These are phyloP conservation scores for Acephala macrosclerotiorum DNA, from an alignment of 2,329 filamentous ascomycete genomes.

Conservation along the genomic window DNA sequence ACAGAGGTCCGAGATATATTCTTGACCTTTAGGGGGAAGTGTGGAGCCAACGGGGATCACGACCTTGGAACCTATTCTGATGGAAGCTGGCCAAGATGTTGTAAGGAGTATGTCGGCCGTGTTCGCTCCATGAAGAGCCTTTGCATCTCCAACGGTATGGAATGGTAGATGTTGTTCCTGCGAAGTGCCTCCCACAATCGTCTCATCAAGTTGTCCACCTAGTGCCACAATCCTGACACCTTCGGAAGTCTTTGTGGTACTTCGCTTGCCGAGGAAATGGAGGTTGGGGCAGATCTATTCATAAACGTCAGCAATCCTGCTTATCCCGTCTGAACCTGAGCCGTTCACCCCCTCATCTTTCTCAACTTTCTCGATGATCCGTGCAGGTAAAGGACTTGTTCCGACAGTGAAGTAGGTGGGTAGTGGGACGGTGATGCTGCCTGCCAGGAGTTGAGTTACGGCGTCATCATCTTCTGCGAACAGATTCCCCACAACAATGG, in stretches of 20 bases:
- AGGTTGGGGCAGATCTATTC: conserved; percentile 84
- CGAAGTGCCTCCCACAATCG: conserved; percentile 66
- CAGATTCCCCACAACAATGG: conserved; percentile 83
- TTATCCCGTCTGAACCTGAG: conserved; percentile 9
- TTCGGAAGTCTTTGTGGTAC: conserved; percentile 87
- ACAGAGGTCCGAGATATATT: conserved; percentile 80
- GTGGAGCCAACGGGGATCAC: conserved; percentile 59
- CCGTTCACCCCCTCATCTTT: conserved; percentile 65
- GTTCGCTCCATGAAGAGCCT: conserved; percentile 76
- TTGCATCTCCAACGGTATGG: conserved; percentile 80
- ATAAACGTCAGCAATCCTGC: conserved; percentile 22
- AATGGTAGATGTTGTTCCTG: conserved; percentile 78
- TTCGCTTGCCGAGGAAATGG: conserved; percentile 86
- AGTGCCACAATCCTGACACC: conserved; percentile 88
- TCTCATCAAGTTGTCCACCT: conserved; percentile 74
- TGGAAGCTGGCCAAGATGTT: conserved; percentile 79
- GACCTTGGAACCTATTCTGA: conserved; percentile 74
- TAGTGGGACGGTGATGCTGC: conserved; percentile 76
- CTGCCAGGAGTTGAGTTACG: conserved; percentile 71
- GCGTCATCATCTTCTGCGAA: conserved; percentile 71
- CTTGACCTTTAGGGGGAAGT: conserved; percentile 58
- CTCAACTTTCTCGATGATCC: conserved; percentile 76
- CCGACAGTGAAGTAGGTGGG: conserved; percentile 93
- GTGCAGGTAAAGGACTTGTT: conserved; percentile 71
- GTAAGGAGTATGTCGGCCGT: conserved; percentile 88